phyloP scores from a whole-genome alignment of 768 basidiomycete genomes.

The Pluteus cervinus region DNA sequence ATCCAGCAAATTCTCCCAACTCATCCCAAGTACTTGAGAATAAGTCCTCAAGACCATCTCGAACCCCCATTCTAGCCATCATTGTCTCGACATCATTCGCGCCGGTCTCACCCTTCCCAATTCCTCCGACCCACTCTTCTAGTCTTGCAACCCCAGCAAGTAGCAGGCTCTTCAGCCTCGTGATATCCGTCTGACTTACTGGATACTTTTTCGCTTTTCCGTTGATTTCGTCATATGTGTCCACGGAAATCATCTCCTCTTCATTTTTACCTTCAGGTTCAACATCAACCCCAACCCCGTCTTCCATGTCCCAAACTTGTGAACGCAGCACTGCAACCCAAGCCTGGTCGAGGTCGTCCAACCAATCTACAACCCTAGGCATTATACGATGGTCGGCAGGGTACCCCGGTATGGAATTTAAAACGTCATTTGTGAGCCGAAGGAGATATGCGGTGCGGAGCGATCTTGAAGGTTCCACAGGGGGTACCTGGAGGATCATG shows the following conservation, averaged over 20 bases:
- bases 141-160: conserved; percentile 50
- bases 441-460: conserved; percentile 66
- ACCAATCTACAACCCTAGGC: conserved; percentile 52
- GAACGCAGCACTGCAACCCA: conserved; percentile 63
- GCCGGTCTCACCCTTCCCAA: conserved; percentile 16
- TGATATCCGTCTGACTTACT: conserved; percentile 64
- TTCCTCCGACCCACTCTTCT: conserved; percentile 60
- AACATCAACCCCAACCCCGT: conserved; percentile 28
- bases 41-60: conserved; percentile 58
- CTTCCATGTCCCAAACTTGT: conserved; percentile 60
- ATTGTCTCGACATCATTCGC: conserved; percentile 30
- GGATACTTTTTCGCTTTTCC: conserved; percentile 34
- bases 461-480: conserved; percentile 61
- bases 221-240: conserved; percentile 25
- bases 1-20: conserved; percentile 41
- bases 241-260: conserved; percentile 32
- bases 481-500: conserved; percentile 69
- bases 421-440: conserved; percentile 62
- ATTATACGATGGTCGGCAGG: conserved; percentile 37
- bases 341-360: conserved; percentile 69
- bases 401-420: conserved; percentile 60
- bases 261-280: conserved; percentile 18
- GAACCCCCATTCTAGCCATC: conserved; percentile 46
- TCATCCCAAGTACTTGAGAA: conserved; percentile 57
- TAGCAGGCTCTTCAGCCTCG: conserved; percentile 63